Evolutionary conservation across 2,329 filamentous ascomycete species (phyloP).

Genomic region (Boeremia lycopersici): DNA sequence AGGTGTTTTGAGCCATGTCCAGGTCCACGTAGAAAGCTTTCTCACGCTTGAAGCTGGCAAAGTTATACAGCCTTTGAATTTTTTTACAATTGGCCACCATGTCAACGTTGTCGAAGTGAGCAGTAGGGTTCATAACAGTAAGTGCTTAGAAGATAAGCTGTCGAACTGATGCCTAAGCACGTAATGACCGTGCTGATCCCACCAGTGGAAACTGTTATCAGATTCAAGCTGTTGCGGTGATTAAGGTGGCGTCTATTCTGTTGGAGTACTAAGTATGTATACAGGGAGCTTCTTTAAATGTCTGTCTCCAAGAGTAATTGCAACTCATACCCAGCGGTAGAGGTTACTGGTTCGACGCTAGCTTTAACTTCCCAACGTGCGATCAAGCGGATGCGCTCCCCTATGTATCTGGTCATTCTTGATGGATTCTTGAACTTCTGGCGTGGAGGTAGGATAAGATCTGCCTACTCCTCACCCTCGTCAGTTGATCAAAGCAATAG

Average conservation of each 20-base stretch:
- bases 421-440: conserved; percentile 6
- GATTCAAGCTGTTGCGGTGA: neutral
- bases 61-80: neutral
- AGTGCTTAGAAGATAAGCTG: conserved; percentile 18
- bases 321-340: neutral
- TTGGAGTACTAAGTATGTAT: conserved; percentile 4
- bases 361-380: neutral
- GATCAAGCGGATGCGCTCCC: conserved; percentile 1
- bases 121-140: conserved; percentile 7
- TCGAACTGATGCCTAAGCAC: conserved; percentile 6
- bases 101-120: no score
- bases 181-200: neutral
- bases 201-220: conserved; percentile 2
- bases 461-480: no score
- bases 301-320: conserved; percentile 15
- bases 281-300: no score
- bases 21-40: neutral
- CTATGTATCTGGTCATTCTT: conserved; percentile 1
- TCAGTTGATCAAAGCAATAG: no score
- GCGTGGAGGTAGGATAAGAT: neutral
- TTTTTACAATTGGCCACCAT: neutral
- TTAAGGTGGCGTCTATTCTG: neutral
- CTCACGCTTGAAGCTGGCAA: neutral
- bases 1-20: neutral
- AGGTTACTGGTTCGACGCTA: neutral